Evolutionary conservation across 495 filamentous ascomycete species (phyloP).

Genomic region (Aspergillus nidulans): DNA sequence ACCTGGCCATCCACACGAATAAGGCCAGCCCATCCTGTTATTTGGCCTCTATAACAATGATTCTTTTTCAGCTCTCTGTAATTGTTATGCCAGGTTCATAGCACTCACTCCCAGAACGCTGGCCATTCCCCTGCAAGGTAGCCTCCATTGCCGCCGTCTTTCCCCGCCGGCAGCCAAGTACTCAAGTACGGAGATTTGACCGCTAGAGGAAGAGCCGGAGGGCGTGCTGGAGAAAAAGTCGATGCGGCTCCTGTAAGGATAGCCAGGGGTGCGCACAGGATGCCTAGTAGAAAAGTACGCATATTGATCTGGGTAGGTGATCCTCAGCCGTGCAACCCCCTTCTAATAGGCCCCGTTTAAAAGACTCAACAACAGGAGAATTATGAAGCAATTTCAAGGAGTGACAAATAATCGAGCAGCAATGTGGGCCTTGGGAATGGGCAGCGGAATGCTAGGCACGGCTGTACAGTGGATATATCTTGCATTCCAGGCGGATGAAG

Average conservation of each 20-base stretch:
- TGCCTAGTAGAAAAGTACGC: slow-evolving; percentile 24
- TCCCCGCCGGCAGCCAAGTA: slow-evolving; percentile 51
- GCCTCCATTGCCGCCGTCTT: slow-evolving; percentile 52
- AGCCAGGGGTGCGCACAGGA: slow-evolving; percentile 24
- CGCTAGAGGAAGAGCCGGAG: slow-evolving; percentile 53
- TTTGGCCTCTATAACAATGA: slow-evolving; percentile 35
- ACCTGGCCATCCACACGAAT: slow-evolving; percentile 51
- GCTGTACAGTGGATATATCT: slow-evolving; percentile 21
- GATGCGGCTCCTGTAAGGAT: slow-evolving; percentile 33
- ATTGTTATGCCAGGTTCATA: background rate
- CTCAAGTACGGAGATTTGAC: slow-evolving; percentile 56
- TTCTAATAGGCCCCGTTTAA: background rate
- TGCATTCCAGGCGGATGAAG: slow-evolving; percentile 14
- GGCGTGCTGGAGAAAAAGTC: slow-evolving; percentile 51
- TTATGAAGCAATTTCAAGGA: slow-evolving; percentile 12
- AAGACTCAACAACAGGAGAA: background rate
- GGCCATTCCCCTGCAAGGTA: slow-evolving; percentile 58
- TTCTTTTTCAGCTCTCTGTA: background rate
- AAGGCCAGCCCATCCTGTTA: slow-evolving; percentile 52
- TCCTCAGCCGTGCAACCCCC: slow-evolving; percentile 21
- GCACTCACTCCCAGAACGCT: slow-evolving; percentile 50
- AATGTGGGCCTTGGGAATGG: slow-evolving; percentile 25
- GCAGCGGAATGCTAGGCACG: slow-evolving; percentile 35
- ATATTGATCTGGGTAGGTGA: slow-evolving; percentile 20
- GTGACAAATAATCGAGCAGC: background rate